Conservation (phyloP, 345 rosid species). For the Acer campestre region DNA sequence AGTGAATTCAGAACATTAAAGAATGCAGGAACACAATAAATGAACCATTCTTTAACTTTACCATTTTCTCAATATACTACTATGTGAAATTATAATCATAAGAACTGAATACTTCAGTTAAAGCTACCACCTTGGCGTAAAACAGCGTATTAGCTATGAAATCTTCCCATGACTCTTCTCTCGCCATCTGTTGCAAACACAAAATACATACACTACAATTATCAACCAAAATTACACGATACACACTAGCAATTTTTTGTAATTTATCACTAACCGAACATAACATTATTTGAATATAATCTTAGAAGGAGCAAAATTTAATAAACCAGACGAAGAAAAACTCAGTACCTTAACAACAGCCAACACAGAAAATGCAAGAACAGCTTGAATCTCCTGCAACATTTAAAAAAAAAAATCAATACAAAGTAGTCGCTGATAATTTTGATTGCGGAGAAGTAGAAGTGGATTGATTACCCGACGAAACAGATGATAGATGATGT, state of each 20-base stretch:
- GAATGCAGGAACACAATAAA: not conserved
- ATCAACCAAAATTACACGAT: not conserved
- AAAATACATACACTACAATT: not conserved
- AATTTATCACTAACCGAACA: not conserved
- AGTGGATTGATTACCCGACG: constrained; percentile 38
- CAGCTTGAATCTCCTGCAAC: constrained; percentile 83
- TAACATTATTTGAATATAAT: not conserved
- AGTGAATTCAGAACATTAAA: constrained; percentile 18
- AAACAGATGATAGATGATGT: constrained; percentile 43
- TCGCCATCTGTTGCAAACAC: constrained; percentile 50
- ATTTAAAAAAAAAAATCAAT: not conserved
- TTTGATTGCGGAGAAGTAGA: not conserved
- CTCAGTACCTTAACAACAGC: constrained; percentile 58
- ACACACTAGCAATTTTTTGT: not conserved
- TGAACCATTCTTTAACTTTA: not conserved
- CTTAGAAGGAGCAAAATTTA: not conserved
- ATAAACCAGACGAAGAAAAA: not conserved
- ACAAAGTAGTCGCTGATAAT: not conserved
- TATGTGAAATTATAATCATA: not conserved
- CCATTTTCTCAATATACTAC: not conserved
- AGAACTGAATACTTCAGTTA: not conserved
- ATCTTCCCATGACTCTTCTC: constrained; percentile 83
- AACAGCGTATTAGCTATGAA: constrained; percentile 61
- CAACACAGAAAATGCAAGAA: constrained; percentile 57
- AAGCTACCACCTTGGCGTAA: constrained; percentile 62